Evolutionary conservation across 345 rosid species (phyloP).

Genomic region (Psidium guajava): DNA sequence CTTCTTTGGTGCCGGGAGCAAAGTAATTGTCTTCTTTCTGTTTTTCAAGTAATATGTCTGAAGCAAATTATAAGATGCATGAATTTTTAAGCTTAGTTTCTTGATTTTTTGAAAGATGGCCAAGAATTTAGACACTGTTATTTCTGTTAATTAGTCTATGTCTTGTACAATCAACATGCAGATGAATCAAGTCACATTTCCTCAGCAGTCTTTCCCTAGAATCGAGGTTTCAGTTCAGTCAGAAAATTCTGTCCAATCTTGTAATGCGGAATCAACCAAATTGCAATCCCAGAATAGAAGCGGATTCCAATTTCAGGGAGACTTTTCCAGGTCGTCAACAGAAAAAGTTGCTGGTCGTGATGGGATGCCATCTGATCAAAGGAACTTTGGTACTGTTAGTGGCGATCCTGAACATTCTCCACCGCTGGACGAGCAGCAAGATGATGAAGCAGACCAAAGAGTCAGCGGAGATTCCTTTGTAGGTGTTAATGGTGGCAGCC

Average conservation of each 20-base stretch:
- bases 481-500: slow-evolving; percentile 34
- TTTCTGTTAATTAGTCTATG: neutral
- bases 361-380: slow-evolving; percentile 18
- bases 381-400: slow-evolving; percentile 21
- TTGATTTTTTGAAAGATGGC: neutral
- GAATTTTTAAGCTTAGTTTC: neutral
- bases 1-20: slow-evolving; percentile 32
- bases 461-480: slow-evolving; percentile 36
- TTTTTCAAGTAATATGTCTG: neutral
- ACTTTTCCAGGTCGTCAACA: slow-evolving; percentile 23
- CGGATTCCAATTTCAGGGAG: slow-evolving; percentile 21
- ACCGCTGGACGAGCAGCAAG: slow-evolving; percentile 54
- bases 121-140: neutral
- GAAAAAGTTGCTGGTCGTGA: slow-evolving; percentile 28
- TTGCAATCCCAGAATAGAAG: slow-evolving; percentile 25
- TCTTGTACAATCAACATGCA: neutral
- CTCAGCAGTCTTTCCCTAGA: slow-evolving; percentile 37
- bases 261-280: slow-evolving; percentile 20
- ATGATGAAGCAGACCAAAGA: slow-evolving; percentile 64
- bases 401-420: slow-evolving; percentile 37
- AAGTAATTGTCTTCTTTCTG: slow-evolving; percentile 20
- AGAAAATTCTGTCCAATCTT: slow-evolving; percentile 34
- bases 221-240: slow-evolving; percentile 39
- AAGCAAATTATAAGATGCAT: neutral
- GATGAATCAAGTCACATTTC: slow-evolving; percentile 11